phyloP scores from a whole-genome alignment of 345 rosid species.

The Citrus sp. region DNA sequence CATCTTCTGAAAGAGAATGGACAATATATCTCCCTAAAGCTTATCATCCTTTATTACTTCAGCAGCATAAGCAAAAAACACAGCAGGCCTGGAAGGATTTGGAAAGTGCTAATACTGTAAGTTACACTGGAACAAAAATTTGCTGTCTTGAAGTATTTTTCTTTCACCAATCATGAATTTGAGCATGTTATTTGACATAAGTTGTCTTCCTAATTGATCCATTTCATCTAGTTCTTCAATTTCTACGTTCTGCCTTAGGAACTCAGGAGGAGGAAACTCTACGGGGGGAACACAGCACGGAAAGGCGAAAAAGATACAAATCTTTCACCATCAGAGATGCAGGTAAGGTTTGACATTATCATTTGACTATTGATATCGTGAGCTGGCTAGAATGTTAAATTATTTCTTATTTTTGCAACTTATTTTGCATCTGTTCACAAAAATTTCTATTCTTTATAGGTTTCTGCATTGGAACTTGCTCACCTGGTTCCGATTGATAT shows the following conservation, averaged over 20 bases:
- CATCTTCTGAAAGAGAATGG: slow-evolving; percentile 53
- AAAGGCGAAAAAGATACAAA: slow-evolving; percentile 27
- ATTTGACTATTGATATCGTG: background rate
- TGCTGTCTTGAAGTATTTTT: background rate
- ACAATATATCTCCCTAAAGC: slow-evolving; percentile 72
- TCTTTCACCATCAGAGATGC: slow-evolving; percentile 29
- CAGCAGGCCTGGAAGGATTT: slow-evolving; percentile 46
- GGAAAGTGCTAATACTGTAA: slow-evolving; percentile 49
- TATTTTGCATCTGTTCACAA: background rate
- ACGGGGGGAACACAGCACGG: slow-evolving; percentile 19
- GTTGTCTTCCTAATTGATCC: slow-evolving; percentile 4
- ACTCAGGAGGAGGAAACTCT: slow-evolving; percentile 39
- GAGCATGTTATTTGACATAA: background rate
- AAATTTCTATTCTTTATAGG: slow-evolving; percentile 36
- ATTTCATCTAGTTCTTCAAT: background rate
- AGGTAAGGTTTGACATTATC: slow-evolving; percentile 24
- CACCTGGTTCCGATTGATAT: slow-evolving; percentile 80
- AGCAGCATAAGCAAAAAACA: slow-evolving; percentile 67
- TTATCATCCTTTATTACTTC: slow-evolving; percentile 82
- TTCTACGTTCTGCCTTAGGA: slow-evolving; percentile 26
- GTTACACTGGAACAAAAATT: slow-evolving; percentile 21
- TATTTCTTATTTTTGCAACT: background rate
- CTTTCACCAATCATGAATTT: background rate
- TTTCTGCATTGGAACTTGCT: slow-evolving; percentile 42
- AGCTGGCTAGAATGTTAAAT: background rate